Base-by-base conservation (phyloP, 179 eudicot species). In the Camellia oleifera region DNA sequence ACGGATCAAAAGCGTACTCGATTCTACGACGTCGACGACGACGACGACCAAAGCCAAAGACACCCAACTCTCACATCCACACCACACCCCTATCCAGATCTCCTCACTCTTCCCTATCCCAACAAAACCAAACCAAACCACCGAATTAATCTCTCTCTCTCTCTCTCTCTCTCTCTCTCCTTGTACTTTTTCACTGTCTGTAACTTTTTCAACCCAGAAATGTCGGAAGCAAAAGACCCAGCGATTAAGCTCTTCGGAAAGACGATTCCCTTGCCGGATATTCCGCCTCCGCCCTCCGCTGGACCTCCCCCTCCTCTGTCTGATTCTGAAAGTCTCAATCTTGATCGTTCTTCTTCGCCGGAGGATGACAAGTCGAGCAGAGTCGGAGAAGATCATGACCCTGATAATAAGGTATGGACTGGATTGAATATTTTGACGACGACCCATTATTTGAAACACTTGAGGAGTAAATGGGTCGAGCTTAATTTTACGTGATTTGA, bases 211-310 rank as follows among this genome's bases (percentile, higher is more conserved):
- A 8, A 10, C 1, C 32, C 32, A 66, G 67, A 76, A 62, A 85
- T 85, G 88, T 84, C 85, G 67, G 86, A 84, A 54, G 58, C 69
- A 4, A 84, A 77, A 57, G 86, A 86, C 68, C 81, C 83, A 4
- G 89, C 85, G 60, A 86, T 86, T 52, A 86, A 86, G 80, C 85
- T 86, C 20, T 86, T 86, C 44, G 89, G 89, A 40, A 86, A 86
- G 79, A 86, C 89, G 67, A 86, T 86, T 77, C 80, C 85, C 0
- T 42, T 81, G 69, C 69, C 56, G 15, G 79, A 73, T 40, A 10
- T 48, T 63, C 73, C 40, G 17, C 60, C 77, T 69, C 57, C 78
- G 32, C 42, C 58, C 18, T 5, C 76, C 58, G 61, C 8, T 1
- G 13, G 58, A 48, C 52, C 52, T 48, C 52, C 52, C 4, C 52